Evolutionary conservation across 176 grass and related monocot species (phyloP).

Genomic region (Carex cristatella): DNA sequence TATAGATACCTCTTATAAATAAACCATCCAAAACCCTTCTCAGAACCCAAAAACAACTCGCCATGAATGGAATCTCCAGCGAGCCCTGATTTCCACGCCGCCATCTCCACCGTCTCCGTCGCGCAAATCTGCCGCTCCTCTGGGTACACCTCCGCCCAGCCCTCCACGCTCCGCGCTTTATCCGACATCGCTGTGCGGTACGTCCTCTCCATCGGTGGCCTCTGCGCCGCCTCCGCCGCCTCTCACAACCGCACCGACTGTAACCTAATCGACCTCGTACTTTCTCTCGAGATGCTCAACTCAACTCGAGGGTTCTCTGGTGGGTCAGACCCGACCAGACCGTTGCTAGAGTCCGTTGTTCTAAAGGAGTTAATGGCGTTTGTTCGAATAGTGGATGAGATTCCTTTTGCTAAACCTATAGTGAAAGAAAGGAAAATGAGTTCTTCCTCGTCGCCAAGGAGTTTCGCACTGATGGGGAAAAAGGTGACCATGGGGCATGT

Average conservation of each 20-base stretch:
- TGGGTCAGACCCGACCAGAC: slow-evolving; percentile 29
- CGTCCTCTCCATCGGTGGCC: slow-evolving; percentile 38
- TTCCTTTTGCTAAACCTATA: slow-evolving; percentile 43
- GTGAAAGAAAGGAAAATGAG: background rate
- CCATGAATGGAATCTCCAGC: slow-evolving; percentile 26
- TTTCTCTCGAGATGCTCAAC: slow-evolving; percentile 41
- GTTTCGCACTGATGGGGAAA: slow-evolving; percentile 36
- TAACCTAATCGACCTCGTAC: slow-evolving; percentile 42
- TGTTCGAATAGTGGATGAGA: slow-evolving; percentile 30
- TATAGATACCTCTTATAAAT: background rate
- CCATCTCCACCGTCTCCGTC: slow-evolving; percentile 28
- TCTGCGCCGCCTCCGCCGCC: slow-evolving; percentile 30
- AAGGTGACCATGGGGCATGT: slow-evolving; percentile 41
- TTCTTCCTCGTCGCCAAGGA: slow-evolving; percentile 10
- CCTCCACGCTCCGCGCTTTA: slow-evolving; percentile 32
- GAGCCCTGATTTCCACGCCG: slow-evolving; percentile 4
- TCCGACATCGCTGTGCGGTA: slow-evolving; percentile 37
- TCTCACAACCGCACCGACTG: slow-evolving; percentile 40
- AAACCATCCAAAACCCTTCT: background rate
- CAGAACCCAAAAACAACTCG: background rate
- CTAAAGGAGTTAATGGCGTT: slow-evolving; percentile 45
- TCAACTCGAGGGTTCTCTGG: slow-evolving; percentile 30
- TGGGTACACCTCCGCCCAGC: slow-evolving; percentile 37
- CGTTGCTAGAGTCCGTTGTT: slow-evolving; percentile 29
- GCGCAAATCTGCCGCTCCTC: slow-evolving; percentile 39